Base-by-base conservation (phyloP, 1,139 yeast species). In the Kodamaea fungicola region DNA sequence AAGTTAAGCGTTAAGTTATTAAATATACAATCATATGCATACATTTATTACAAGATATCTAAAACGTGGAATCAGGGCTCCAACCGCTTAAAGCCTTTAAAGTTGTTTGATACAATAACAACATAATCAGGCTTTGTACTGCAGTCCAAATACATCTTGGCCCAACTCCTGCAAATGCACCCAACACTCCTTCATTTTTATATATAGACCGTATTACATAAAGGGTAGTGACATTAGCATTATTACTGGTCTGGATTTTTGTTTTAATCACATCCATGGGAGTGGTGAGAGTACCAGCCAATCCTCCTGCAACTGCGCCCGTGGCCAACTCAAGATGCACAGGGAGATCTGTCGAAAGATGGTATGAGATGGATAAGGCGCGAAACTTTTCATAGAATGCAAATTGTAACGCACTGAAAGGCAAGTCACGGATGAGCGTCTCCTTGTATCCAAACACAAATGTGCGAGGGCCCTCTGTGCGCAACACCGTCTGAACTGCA, bases 71-170 rank as follows among this genome's bases (percentile, higher is more conserved):
- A 16, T 16, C 5, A 16, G 19, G 19, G 19, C 19, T 5, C 19
- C 19, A 16, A 7, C 46, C 40, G 42, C 65, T 71, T 34, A 76
- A 57, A 28, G 64, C 59, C 47, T 67, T 65, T 46, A 77, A 61
- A 8, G 78, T 63, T 24, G 74, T 58, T 49, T 92, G 98, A 62
- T 92, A 92, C 34, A 90, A 67, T 45, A 92, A 67, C 46, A 94
- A 71, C 98, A 94, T 92, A 40, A 92, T 84, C 44, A 96, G 86
- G 59, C 96, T 87, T 59, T 92, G 98, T 10, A 90, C 73, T 46
- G 96, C 88, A 1, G 98, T 90, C 98, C 98, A 92, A 7, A 92
- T 86, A 46, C 90, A 81, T 44, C 98, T 71, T 0, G 98, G 98
- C 0, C 97, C 97, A 8, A 94, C 96, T 1, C 98, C 98, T 27